phyloP scores from a whole-genome alignment of 2,329 filamentous ascomycete genomes.

The Neonectria magnoliae region DNA sequence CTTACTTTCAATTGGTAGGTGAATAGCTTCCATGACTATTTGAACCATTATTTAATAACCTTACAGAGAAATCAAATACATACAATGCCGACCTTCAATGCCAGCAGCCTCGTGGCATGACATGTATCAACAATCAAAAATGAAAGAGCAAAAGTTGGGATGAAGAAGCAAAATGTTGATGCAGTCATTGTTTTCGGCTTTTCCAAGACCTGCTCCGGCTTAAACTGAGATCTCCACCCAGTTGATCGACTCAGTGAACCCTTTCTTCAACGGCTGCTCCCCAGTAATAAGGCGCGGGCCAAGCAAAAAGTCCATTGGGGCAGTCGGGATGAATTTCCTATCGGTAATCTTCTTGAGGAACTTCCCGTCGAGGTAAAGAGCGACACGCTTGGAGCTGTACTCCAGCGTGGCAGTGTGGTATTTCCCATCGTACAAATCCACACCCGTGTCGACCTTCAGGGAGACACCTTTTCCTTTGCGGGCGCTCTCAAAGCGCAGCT shows the following conservation, averaged over 20 bases:
- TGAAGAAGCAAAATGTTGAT: no score
- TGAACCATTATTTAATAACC: no score
- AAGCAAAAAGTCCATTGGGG: slow-evolving; percentile 30
- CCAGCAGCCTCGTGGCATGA: no score
- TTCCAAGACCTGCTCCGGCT: background rate
- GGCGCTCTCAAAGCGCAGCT: slow-evolving; percentile 31
- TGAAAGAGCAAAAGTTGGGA: no score
- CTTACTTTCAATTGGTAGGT: no score
- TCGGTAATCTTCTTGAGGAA: slow-evolving; percentile 26
- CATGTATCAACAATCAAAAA: no score
- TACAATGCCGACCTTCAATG: no score
- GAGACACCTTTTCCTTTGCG: slow-evolving; percentile 7
- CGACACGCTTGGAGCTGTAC: slow-evolving; percentile 26
- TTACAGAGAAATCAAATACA: no score
- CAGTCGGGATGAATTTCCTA: slow-evolving; percentile 24
- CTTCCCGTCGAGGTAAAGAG: slow-evolving; percentile 28
- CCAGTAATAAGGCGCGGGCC: slow-evolving; percentile 27
- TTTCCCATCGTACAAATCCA: slow-evolving; percentile 27
- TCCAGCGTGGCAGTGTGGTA: slow-evolving; percentile 30
- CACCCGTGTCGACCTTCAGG: slow-evolving; percentile 20
- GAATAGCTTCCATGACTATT: no score
- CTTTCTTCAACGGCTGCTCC: background rate
- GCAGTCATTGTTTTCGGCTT: no score
- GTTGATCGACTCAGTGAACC: slow-evolving; percentile 30
- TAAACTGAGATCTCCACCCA: slow-evolving; percentile 28